Evolutionary conservation across 805 yeast species (phyloP).

Genomic region (Monosporozyma yasuniensis): DNA sequence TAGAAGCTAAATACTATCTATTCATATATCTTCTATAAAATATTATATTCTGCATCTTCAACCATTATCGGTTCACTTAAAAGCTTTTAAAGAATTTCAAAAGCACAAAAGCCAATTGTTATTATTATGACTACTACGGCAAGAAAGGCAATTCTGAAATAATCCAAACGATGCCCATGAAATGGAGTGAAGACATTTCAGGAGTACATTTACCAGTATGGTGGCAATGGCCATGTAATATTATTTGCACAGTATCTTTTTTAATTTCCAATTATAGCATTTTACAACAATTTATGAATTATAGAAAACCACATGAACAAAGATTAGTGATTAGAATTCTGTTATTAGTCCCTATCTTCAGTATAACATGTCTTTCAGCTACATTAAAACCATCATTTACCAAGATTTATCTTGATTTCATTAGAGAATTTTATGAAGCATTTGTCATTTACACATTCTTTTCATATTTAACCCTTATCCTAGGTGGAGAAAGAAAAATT

Average conservation of each 20-base stretch:
- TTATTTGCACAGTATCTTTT: constrained; percentile 27
- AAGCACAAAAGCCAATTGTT: neutral
- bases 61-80: neutral
- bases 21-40: neutral
- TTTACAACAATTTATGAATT: constrained; percentile 51
- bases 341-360: constrained; percentile 72
- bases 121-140: neutral
- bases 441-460: constrained; percentile 92
- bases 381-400: constrained; percentile 38
- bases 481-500: constrained; percentile 89
- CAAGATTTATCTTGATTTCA: constrained; percentile 51
- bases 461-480: constrained; percentile 65
- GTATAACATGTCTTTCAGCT: constrained; percentile 57
- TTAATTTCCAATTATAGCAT: constrained; percentile 40
- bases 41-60: neutral
- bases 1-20: neutral
- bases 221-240: constrained; percentile 20
- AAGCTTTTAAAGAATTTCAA: neutral
- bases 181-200: neutral
- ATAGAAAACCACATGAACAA: constrained; percentile 84
- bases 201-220: constrained; percentile 15
- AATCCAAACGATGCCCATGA: neutral
- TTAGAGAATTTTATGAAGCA: constrained; percentile 89
- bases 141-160: neutral
- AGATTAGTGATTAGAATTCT: constrained; percentile 75